phyloP scores from a whole-genome alignment of 2,329 filamentous ascomycete species.

The Ploettnerulaceae sp. region DNA sequence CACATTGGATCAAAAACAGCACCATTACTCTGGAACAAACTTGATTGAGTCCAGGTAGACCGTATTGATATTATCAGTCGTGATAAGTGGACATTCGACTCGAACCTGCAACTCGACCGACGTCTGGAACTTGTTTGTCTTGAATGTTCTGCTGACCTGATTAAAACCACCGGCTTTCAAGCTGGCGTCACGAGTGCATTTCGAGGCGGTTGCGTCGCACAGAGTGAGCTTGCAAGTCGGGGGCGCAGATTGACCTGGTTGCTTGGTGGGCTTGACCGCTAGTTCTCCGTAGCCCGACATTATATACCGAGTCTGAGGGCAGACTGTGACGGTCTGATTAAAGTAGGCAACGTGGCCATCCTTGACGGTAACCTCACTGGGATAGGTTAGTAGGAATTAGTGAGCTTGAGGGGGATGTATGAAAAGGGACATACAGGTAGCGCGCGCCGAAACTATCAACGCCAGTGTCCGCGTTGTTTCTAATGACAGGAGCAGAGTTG shows the following conservation, averaged over 20 bases:
- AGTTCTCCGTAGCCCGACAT: slow-evolving; percentile 5
- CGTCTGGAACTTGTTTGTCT: neutral
- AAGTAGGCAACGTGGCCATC: neutral
- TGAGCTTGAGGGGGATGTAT: neutral
- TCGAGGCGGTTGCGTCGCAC: neutral
- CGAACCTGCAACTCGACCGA: neutral
- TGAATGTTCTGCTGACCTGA: slow-evolving; percentile 1
- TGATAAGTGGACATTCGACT: neutral
- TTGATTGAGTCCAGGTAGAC: slow-evolving; percentile 6
- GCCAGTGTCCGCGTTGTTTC: neutral
- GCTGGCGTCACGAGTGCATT: neutral
- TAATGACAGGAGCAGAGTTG: neutral
- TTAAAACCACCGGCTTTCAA: slow-evolving; percentile 1
- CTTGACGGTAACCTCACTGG: neutral
- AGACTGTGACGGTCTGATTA: neutral
- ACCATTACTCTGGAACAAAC: neutral
- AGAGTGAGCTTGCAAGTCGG: neutral
- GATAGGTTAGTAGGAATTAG: neutral
- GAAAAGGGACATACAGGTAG: neutral
- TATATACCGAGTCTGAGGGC: neutral
- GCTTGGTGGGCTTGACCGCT: neutral
- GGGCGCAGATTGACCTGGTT: neutral
- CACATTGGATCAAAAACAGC: no score
- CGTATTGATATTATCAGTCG: neutral
- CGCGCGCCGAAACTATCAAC: neutral